phyloP scores from a whole-genome alignment of 371 early-diverging fungal species.

The Mucor sp. region DNA sequence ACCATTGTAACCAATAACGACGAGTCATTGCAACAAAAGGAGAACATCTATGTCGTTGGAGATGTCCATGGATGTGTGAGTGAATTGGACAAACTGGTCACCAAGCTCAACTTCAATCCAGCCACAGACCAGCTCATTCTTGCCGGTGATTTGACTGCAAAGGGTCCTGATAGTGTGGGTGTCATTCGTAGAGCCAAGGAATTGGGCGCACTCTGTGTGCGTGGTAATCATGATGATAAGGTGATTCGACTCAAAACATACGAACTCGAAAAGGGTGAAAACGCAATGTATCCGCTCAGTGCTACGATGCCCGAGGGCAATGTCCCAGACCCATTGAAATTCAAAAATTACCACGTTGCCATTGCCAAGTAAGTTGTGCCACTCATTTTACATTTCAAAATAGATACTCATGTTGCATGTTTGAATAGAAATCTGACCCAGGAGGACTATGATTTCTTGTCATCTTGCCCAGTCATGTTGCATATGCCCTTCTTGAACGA shows the following conservation, averaged over 20 bases:
- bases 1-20: slow-evolving; percentile 23
- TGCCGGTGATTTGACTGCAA: slow-evolving; percentile 72
- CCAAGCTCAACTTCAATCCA: slow-evolving; percentile 42
- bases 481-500: slow-evolving; percentile 55
- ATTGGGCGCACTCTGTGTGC: slow-evolving; percentile 61
- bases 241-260: slow-evolving; percentile 66
- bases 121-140: slow-evolving; percentile 60
- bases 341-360: slow-evolving; percentile 40
- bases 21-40: slow-evolving; percentile 16
- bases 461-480: slow-evolving; percentile 62
- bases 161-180: slow-evolving; percentile 68
- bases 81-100: slow-evolving; percentile 56
- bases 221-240: slow-evolving; percentile 82
- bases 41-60: slow-evolving; percentile 67
- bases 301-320: slow-evolving; percentile 37
- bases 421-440: slow-evolving; percentile 41
- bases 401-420: neutral
- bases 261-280: slow-evolving; percentile 28
- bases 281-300: slow-evolving; percentile 24
- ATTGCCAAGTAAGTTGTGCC: slow-evolving; percentile 38
- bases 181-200: slow-evolving; percentile 59
- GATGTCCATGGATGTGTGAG: slow-evolving; percentile 71
- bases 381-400: neutral
- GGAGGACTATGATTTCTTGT: slow-evolving; percentile 60
- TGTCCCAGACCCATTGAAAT: slow-evolving; percentile 45